Base-by-base conservation (phyloP, 208 protist genomes). In the Strigomonas galati region DNA sequence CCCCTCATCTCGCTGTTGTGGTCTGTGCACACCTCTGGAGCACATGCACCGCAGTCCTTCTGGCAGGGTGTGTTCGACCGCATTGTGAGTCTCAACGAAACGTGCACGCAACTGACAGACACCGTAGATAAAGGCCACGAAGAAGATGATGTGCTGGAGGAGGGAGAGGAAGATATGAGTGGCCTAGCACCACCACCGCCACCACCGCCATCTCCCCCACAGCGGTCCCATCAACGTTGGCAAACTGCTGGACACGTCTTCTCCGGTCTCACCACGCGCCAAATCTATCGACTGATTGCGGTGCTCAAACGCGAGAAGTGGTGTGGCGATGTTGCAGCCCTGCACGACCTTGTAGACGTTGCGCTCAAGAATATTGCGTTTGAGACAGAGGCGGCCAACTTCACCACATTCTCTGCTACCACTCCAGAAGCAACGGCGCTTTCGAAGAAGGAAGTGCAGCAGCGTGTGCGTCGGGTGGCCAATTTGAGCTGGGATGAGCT, bases 301-400 rank as follows among this genome's bases (percentile, higher is more conserved):
- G 81, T 93, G 51, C 70, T 90, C 52, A 73, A 77, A 62, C 53
- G 61, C 19, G 81, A 85, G 62, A 63, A 71, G 23, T 91, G 81
- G 79, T 65, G 64, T 37, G 82, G 74, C 0, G 71, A 85, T 57
- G 67, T 76, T 23, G 26, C 67, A 2, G 54, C 55, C 24, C 57
- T 93, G 65, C 80, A 84, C 63, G 73, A 80, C 21, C 75, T 93
- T 44, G 71, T 79, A 0, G 81, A 90, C 59, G 78, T 84, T 60
- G 80, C 82, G 17, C 59, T 93, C 31, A 84, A 87, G 54, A 91
- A 93, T 65, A 79, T 93, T 55, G 84, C 72, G 21, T 89, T 93
- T 67, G 87, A 93, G 55, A 65, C 71, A 7, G 83, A 93, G 61
- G 81, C 80, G 0, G 53, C 52, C n/a, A 62, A 56, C 21, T 62